phyloP scores from a whole-genome alignment of 176 grass and related monocot species.

The Musa acuminata region DNA sequence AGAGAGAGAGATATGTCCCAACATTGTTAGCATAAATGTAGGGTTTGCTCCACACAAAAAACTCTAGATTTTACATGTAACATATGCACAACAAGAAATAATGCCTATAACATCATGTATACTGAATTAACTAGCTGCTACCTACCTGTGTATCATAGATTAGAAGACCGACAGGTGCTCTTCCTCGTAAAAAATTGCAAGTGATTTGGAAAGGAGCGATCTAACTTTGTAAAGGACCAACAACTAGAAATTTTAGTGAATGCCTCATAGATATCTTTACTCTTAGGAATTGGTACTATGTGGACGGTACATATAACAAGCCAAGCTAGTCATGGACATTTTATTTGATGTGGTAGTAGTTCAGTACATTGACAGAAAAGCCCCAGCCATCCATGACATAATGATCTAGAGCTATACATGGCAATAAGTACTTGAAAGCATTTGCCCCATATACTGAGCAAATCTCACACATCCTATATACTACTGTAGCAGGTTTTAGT shows the following conservation, averaged over 20 bases:
- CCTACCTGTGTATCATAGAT: too few relatives aligned
- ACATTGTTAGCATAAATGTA: too few relatives aligned
- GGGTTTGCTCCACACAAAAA: too few relatives aligned
- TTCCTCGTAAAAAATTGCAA: too few relatives aligned
- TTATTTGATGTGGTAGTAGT: neutral
- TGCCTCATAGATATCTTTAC: neutral
- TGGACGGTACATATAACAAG: neutral
- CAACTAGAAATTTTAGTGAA: neutral
- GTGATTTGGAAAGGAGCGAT: neutral
- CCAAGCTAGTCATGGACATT: constrained; percentile 3
- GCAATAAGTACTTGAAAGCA: neutral
- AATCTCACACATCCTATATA: neutral
- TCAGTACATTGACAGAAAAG: neutral
- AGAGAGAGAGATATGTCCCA: too few relatives aligned
- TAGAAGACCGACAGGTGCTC: too few relatives aligned
- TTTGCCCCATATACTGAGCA: neutral
- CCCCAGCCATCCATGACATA: neutral
- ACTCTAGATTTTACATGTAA: too few relatives aligned
- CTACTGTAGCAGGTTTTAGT: neutral
- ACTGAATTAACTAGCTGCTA: too few relatives aligned
- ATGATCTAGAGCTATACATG: neutral
- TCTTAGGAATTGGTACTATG: neutral
- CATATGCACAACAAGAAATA: too few relatives aligned
- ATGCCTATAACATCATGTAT: too few relatives aligned
- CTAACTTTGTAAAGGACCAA: neutral